phyloP scores from a whole-genome alignment of 768 basidiomycete genomes.

The Tephrocybe rancida region DNA sequence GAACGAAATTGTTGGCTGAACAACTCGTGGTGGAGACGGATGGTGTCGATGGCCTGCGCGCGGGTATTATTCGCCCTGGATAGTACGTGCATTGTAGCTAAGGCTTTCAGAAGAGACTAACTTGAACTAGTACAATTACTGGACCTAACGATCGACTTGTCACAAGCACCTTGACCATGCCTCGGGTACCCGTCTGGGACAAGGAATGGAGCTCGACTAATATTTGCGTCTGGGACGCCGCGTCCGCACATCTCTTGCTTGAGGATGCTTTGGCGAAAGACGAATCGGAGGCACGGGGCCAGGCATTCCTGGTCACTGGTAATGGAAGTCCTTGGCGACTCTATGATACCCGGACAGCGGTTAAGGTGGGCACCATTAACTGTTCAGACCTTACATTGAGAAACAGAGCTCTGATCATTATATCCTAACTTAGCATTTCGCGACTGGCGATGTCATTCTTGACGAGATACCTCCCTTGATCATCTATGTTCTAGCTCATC shows the following conservation, averaged over 20 bases:
- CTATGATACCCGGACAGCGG: constrained; percentile 26
- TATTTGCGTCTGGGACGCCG: constrained; percentile 37
- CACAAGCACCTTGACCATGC: constrained; percentile 31
- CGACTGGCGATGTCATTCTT: constrained; percentile 26
- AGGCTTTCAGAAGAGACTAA: not conserved
- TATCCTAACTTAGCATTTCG: constrained; percentile 26
- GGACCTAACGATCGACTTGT: constrained; percentile 34
- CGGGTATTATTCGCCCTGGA: constrained; percentile 38
- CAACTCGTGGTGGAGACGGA: constrained; percentile 57
- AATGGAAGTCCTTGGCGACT: constrained; percentile 33
- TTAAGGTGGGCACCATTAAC: constrained; percentile 24
- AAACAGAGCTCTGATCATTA: no score
- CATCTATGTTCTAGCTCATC: constrained; percentile 31
- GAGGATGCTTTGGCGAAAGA: constrained; percentile 30
- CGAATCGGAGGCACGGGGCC: constrained; percentile 26
- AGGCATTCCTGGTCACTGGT: constrained; percentile 36
- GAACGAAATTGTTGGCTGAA: constrained; percentile 57
- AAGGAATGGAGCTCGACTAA: constrained; percentile 28
- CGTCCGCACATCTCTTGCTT: constrained; percentile 32
- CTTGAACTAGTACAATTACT: constrained; percentile 28
- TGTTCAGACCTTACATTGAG: not conserved
- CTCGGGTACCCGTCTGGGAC: constrained; percentile 32
- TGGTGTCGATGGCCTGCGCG: constrained; percentile 43
- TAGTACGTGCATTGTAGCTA: constrained; percentile 22
- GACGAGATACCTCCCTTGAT: constrained; percentile 28